Evolutionary conservation across 306 rosid genomes (phyloP).

Genomic region (Senna tora): DNA sequence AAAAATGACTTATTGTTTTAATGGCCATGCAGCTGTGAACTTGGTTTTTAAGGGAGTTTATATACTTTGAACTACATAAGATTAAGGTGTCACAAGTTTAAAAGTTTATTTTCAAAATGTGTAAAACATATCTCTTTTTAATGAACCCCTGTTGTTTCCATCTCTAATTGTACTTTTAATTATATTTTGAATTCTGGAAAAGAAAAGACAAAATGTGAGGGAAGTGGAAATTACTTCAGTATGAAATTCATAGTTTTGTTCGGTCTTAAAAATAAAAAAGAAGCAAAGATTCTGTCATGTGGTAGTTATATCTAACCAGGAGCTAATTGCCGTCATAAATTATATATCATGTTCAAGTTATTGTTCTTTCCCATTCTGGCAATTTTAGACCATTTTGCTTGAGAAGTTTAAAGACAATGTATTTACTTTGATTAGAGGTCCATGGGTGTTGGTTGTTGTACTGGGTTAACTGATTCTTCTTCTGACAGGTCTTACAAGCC

Average conservation of each 20-base stretch:
- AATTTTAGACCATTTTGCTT: slow-evolving; percentile 13
- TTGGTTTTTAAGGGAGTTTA: slow-evolving; percentile 23
- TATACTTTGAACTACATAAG: not conserved
- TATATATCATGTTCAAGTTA: slow-evolving; percentile 12
- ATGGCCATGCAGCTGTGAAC: slow-evolving; percentile 28
- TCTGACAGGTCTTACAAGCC: slow-evolving; percentile 76
- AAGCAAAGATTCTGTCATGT: slow-evolving; percentile 10
- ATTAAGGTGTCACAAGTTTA: not conserved
- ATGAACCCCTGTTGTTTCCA: too few species aligned
- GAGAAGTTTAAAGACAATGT: not conserved
- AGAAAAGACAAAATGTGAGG: not conserved
- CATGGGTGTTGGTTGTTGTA: slow-evolving; percentile 27
- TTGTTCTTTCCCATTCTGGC: slow-evolving; percentile 22
- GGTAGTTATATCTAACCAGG: not conserved
- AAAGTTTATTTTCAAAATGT: slow-evolving; percentile 2
- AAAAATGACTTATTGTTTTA: not conserved
- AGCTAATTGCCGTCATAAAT: slow-evolving; percentile 17
- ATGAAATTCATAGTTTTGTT: not conserved
- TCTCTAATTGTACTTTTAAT: too few species aligned
- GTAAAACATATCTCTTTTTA: not conserved
- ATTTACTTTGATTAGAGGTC: slow-evolving; percentile 13
- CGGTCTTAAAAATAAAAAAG: slow-evolving; percentile 7
- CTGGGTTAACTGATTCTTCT: slow-evolving; percentile 40
- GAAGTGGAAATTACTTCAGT: not conserved
- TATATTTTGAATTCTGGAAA: slow-evolving; percentile 11